Conservation (phyloP, 306 rosid genomes). For the Inga oerstediana region DNA sequence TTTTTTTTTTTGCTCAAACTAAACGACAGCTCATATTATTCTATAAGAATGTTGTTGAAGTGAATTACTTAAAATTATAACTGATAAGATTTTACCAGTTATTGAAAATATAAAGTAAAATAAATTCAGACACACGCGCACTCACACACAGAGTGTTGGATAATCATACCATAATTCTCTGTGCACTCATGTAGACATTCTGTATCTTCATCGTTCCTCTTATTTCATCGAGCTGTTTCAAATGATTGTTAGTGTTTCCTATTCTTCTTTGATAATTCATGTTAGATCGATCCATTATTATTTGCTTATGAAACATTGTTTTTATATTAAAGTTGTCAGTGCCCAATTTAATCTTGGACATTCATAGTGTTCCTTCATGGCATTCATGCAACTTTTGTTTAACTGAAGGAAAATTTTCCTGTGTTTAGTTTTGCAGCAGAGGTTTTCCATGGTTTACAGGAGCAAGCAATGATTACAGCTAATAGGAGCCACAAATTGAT, state of each 20-base stretch:
- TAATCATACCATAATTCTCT: not conserved
- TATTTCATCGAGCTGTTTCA: constrained; percentile 11
- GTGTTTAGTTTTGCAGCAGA: constrained; percentile 89
- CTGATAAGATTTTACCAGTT: not conserved
- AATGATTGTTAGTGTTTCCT: not conserved
- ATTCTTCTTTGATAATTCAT: not conserved
- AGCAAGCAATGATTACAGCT: constrained; percentile 82
- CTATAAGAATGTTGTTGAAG: not conserved
- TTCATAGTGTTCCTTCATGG: constrained; percentile 2
- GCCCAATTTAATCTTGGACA: not conserved
- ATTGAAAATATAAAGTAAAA: constrained; percentile 16
- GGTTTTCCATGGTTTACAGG: constrained; percentile 98
- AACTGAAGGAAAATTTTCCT: constrained; percentile 30
- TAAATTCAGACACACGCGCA: not conserved
- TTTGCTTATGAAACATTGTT: constrained; percentile 17
- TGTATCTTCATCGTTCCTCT: not conserved
- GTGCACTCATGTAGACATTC: not conserved
- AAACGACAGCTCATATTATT: not conserved
- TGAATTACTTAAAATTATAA: not conserved
- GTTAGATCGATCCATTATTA: not conserved
- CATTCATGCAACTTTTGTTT: constrained; percentile 24
- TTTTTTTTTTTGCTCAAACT: not conserved
- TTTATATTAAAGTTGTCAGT: not conserved
- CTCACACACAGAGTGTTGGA: not conserved
- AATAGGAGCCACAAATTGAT: constrained; percentile 85